These are phyloP conservation scores for Malassezia obtusa DNA, from an alignment of 1,284 basidiomycete genomes.

Conservation along the genomic window DNA sequence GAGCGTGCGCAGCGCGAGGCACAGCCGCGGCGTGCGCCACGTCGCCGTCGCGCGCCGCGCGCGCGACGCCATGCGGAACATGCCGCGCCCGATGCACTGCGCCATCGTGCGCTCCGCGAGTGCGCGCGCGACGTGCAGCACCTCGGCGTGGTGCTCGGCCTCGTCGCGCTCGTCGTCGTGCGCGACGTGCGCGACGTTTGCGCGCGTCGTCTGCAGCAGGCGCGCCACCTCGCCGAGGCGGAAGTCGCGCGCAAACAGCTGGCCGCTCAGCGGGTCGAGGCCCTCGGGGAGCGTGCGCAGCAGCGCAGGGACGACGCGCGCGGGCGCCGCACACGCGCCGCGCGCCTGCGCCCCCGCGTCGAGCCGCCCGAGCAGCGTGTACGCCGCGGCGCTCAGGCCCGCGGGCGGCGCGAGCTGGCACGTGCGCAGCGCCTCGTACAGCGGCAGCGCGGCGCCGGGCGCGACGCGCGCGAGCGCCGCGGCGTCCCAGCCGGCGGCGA, in stretches of 20 bases:
- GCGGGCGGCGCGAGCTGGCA: slow-evolving; percentile 68
- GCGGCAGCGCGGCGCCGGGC: slow-evolving; percentile 64
- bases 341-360: slow-evolving; percentile 55
- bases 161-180: slow-evolving; percentile 26
- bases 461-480: slow-evolving; percentile 55
- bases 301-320: slow-evolving; percentile 9
- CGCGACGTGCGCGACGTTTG: slow-evolving; percentile 24
- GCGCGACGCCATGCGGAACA: slow-evolving; percentile 35
- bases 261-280: slow-evolving; percentile 34
- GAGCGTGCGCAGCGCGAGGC: slow-evolving; percentile 27
- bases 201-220: slow-evolving; percentile 32
- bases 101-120: slow-evolving; percentile 38
- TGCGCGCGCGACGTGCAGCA: slow-evolving; percentile 13
- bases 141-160: slow-evolving; percentile 19
- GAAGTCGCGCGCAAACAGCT: slow-evolving; percentile 34
- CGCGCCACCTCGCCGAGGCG: slow-evolving; percentile 38
- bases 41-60: slow-evolving; percentile 28
- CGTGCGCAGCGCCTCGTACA: slow-evolving; percentile 69
- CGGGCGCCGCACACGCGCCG: slow-evolving; percentile 6
- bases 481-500: slow-evolving; percentile 53
- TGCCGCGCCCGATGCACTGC: slow-evolving; percentile 32
- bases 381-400: slow-evolving; percentile 64
- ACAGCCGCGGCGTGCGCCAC: slow-evolving; percentile 33
- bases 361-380: slow-evolving; percentile 64
- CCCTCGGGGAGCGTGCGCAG: slow-evolving; percentile 20